These are phyloP conservation scores for Lunularia cruciata DNA, from an alignment of 225 moss, liverwort and hornwort species.

Conservation along the genomic window DNA sequence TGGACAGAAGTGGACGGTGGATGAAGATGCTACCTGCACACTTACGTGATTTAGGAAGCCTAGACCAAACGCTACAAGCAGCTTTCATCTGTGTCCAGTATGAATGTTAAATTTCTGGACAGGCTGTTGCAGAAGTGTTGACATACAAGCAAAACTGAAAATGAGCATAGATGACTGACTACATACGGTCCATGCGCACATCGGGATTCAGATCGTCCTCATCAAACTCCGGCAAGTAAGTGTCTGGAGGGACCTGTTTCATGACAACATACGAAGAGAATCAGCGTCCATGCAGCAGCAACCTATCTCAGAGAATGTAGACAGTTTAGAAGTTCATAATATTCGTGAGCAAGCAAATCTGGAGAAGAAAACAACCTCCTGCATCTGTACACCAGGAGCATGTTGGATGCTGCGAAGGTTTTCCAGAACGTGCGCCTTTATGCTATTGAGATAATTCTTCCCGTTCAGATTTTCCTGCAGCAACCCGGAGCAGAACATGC, in stretches of 20 bases:
- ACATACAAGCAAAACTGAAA: background rate
- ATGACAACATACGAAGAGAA: background rate
- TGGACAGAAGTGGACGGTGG: too few relatives aligned
- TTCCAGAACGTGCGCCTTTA: slow-evolving; percentile 93
- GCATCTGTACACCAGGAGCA: slow-evolving; percentile 98
- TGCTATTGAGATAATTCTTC: slow-evolving; percentile 75
- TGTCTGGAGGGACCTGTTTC: slow-evolving; percentile 83
- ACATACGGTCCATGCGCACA: slow-evolving; percentile 92
- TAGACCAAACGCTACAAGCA: background rate
- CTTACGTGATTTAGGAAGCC: background rate
- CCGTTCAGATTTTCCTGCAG: slow-evolving; percentile 88
- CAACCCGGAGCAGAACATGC: background rate
- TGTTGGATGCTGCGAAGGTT: slow-evolving; percentile 90
- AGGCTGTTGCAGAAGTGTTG: background rate
- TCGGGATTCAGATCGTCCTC: slow-evolving; percentile 90
- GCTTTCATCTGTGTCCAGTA: background rate
- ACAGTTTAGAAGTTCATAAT: background rate
- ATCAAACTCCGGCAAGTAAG: slow-evolving; percentile 83
- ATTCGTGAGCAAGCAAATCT: background rate
- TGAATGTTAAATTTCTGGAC: background rate
- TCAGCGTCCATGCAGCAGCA: background rate
- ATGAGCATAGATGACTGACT: background rate
- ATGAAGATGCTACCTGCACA: too few relatives aligned
- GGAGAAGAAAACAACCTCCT: slow-evolving; percentile 55
- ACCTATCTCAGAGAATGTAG: background rate